Percentiles rank a stretch among this genome's conserved stretches.
These are phyloP conservation scores for Pseudoperonospora humuli DNA, from an alignment of 352 stramenopile species.

Conservation along the genomic window DNA sequence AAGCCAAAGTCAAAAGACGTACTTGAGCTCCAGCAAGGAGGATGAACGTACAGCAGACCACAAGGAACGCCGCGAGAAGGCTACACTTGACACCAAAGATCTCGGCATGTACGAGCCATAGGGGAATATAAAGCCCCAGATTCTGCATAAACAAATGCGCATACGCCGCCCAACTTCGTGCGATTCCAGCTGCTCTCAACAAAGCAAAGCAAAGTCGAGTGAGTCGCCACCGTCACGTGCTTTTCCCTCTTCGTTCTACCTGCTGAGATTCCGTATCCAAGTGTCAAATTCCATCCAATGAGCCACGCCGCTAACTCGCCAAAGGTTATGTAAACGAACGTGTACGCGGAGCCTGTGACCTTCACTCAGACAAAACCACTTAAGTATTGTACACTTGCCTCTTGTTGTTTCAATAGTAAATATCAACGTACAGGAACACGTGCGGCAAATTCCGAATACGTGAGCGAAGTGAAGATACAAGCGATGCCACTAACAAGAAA, in stretches of 20 bases:
- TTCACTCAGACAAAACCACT: constrained; percentile 18
- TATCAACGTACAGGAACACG: constrained; percentile 56
- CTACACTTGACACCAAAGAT: constrained; percentile 60
- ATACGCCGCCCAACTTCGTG: constrained; percentile 87
- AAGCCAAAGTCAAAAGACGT: constrained; percentile 13
- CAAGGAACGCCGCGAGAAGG: constrained; percentile 68
- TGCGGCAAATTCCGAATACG: constrained; percentile 86
- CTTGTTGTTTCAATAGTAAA: not conserved
- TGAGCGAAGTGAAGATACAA: constrained; percentile 89
- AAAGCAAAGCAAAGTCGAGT: not conserved
- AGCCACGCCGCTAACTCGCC: constrained; percentile 85
- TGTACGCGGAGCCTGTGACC: constrained; percentile 87
- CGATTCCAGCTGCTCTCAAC: constrained; percentile 74
- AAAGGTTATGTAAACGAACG: constrained; percentile 85
- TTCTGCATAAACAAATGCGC: constrained; percentile 72
- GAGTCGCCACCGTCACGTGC: no score
- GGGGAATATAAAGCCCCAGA: constrained; percentile 51
- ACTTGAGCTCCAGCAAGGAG: constrained; percentile 76
- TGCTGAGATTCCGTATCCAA: constrained; percentile 89
- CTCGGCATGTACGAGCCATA: constrained; percentile 53
- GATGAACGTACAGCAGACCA: constrained; percentile 80
- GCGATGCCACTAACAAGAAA: constrained; percentile 84
- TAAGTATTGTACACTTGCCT: constrained; percentile 1
- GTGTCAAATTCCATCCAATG: constrained; percentile 89
- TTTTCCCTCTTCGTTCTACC: constrained; percentile 20